These are phyloP conservation scores for Nemania serpens DNA, from an alignment of 2,329 filamentous ascomycete species.

Conservation along the genomic window DNA sequence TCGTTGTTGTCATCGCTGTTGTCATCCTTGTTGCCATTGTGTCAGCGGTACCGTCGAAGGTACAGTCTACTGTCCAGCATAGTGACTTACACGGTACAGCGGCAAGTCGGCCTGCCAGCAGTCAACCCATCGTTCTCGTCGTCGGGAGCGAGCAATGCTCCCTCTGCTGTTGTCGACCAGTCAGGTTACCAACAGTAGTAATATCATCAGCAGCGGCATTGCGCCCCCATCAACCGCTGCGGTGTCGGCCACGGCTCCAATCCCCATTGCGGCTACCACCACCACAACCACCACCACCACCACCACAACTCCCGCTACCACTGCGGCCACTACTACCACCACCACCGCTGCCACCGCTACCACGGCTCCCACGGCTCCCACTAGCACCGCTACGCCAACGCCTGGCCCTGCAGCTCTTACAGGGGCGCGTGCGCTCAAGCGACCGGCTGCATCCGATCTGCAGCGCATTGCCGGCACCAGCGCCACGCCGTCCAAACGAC, in stretches of 20 bases:
- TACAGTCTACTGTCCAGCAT: background rate
- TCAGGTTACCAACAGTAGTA: constrained; percentile 32
- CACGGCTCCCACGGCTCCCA: constrained; percentile 29
- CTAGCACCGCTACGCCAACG: constrained; percentile 30
- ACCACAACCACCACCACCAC: constrained; percentile 19
- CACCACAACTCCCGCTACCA: constrained; percentile 26
- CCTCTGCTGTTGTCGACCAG: constrained; percentile 38
- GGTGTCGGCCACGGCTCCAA: constrained; percentile 33
- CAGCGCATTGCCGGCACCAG: constrained; percentile 41
- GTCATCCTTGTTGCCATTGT: background rate
- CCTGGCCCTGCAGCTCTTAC: constrained; percentile 35
- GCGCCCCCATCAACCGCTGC: constrained; percentile 33
- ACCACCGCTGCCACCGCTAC: constrained; percentile 15
- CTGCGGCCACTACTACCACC: constrained; percentile 28
- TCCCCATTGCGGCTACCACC: constrained; percentile 25
- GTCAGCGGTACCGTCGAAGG: background rate
- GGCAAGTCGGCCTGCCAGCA: constrained; percentile 11
- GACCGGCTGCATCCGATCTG: constrained; percentile 44
- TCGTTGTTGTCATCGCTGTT: no score
- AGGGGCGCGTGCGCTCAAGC: constrained; percentile 38
- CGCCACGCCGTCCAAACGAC: constrained; percentile 42
- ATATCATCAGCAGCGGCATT: constrained; percentile 26
- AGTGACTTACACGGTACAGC: constrained; percentile 7
- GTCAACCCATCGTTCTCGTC: constrained; percentile 8
- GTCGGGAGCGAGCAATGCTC: constrained; percentile 37